Evolutionary conservation across 768 basidiomycete genomes (phyloP).

Genomic region (Suillus lakei): DNA sequence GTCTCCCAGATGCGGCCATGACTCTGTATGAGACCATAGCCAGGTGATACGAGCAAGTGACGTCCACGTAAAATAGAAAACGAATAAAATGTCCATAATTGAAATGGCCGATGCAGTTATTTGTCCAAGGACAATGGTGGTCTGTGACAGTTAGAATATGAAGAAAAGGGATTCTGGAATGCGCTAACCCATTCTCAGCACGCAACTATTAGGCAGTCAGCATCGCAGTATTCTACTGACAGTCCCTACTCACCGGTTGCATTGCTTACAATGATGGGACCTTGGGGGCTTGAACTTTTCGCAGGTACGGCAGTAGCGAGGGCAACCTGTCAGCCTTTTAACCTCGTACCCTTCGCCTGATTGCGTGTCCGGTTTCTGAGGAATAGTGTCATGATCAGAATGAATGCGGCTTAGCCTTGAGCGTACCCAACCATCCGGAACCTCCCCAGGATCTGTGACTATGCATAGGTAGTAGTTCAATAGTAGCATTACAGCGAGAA

Average conservation of each 20-base stretch:
- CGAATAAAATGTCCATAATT: slow-evolving; percentile 91
- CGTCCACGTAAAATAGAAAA: slow-evolving; percentile 90
- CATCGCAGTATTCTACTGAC: not conserved
- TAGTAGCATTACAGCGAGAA: slow-evolving; percentile 74
- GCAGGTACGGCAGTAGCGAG: slow-evolving; percentile 89
- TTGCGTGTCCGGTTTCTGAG: slow-evolving; percentile 75
- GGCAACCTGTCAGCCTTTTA: slow-evolving; percentile 82
- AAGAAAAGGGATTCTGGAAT: slow-evolving; percentile 8
- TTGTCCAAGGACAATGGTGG: slow-evolving; percentile 92
- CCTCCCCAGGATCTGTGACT: slow-evolving; percentile 80
- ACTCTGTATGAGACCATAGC: slow-evolving; percentile 79
- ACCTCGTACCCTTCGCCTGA: slow-evolving; percentile 81
- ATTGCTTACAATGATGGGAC: slow-evolving; percentile 92
- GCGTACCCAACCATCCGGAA: slow-evolving; percentile 80
- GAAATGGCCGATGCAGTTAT: slow-evolving; percentile 92
- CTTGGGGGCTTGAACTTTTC: slow-evolving; percentile 84
- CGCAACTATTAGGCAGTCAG: slow-evolving; percentile 53
- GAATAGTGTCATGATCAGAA: slow-evolving; percentile 10
- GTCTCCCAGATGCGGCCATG: slow-evolving; percentile 43
- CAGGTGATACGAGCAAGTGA: slow-evolving; percentile 88
- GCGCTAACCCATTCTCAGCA: slow-evolving; percentile 84
- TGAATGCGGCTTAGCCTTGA: not conserved
- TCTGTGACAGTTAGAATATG: slow-evolving; percentile 46
- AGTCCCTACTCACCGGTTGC: slow-evolving; percentile 63
- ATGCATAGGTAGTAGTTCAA: slow-evolving; percentile 92